Evolutionary conservation across 176 grass and related monocot genomes (phyloP).

Genomic region (Eragrostis nindensis): DNA sequence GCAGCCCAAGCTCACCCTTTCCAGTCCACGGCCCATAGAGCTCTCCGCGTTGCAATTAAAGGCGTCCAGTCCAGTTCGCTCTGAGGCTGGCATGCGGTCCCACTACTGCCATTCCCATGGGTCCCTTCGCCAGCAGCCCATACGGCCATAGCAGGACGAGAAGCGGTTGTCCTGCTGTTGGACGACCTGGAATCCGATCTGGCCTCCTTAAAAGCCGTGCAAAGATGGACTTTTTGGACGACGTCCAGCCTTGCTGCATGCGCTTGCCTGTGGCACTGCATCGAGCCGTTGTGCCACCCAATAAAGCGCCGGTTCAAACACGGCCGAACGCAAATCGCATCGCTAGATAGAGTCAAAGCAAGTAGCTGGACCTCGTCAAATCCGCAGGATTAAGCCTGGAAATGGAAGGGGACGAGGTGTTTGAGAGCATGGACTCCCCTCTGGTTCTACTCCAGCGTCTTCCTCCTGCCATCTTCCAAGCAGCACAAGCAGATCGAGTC

Average conservation of each 20-base stretch:
- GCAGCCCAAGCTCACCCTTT: neutral
- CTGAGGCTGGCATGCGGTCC: neutral
- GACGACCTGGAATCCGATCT: slow-evolving; percentile 21
- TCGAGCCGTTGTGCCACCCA: slow-evolving; percentile 33
- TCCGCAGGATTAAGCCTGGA: neutral
- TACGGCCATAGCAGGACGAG: neutral
- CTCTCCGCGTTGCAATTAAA: neutral
- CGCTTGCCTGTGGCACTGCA: neutral
- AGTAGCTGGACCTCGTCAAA: neutral
- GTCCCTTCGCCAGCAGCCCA: neutral
- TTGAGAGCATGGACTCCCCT: slow-evolving; percentile 50
- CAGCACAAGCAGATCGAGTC: neutral
- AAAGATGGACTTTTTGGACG: slow-evolving; percentile 36
- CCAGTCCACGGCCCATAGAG: neutral
- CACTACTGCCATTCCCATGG: neutral
- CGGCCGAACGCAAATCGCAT: neutral
- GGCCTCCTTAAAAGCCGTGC: slow-evolving; percentile 41
- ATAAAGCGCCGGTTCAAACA: slow-evolving; percentile 40
- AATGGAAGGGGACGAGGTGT: slow-evolving; percentile 34
- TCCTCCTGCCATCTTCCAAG: slow-evolving; percentile 15
- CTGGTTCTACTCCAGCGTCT: slow-evolving; percentile 67
- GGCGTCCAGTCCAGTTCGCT: neutral
- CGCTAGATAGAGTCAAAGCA: neutral
- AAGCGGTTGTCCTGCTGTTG: neutral
- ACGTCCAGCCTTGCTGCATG: slow-evolving; percentile 13